Evolutionary conservation across 192 early-diverging fungal genomes (phyloP), one percentile per base, ranked within the genome.

Genomic region (Coemansia sp.): DNA sequence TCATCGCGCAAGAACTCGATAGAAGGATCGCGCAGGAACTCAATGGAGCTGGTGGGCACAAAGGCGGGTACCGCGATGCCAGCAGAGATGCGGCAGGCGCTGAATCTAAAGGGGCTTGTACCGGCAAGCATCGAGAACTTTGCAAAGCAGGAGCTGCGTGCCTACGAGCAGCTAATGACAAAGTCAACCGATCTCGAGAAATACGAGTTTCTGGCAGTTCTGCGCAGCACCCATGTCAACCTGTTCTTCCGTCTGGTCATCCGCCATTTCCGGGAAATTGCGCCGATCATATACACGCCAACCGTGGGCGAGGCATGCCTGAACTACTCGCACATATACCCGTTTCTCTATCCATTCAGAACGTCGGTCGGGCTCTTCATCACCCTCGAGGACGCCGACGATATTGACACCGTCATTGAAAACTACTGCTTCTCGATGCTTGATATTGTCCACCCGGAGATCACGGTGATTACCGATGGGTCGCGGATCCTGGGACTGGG

Each of bases 401-500:
- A 90, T 63, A 67, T 97, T 8, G 85, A 83, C 54, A 69, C 88
- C 46, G 83, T 94, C 22, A 88, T 96, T 56, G 82, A 78, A 56
- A 90, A 90, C 79, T 95, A 93, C 77, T 87, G 80, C 18, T 86
- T 85, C 18, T 84, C 85, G 46, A 83, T 80, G 51, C 79, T 84
- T 12, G 85, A 90, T 16, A 67, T 78, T 5, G 66, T 87, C 6
- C 83, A 82, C 8, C 90, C 90, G 3, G 87, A 94, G 59, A 96
- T 97, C 61, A 85, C 89, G 18, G 95, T 97, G 18, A 91, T 97
- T 47, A 94, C 94, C 0, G 95, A 97, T 74, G 94, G 95, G 10
- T 92, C 90, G 22, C 86, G 93, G 48, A 94, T 97, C 68, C 85
- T 97, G 18, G 95, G 95, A n/a, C 82, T 96, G 7, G 95, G 95